These are phyloP conservation scores for Aspergillus sp. DNA, from an alignment of 2,329 filamentous ascomycete genomes.

Conservation along the genomic window DNA sequence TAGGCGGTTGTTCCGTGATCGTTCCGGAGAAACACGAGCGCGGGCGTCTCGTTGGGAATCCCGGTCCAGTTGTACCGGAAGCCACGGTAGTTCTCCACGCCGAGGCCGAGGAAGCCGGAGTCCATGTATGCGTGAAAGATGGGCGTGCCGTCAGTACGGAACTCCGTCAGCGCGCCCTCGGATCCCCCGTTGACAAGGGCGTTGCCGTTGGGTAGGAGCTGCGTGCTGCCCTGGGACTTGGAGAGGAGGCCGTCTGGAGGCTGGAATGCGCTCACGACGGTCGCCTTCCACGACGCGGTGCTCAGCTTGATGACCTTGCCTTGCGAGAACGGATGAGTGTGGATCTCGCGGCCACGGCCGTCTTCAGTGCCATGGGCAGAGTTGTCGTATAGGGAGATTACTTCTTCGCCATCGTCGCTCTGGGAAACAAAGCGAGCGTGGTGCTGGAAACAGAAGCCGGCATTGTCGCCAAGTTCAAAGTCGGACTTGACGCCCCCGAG, in stretches of 20 bases:
- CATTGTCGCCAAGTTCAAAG: conserved; percentile 34
- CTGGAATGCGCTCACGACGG: conserved; percentile 39
- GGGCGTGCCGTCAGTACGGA: conserved; percentile 20
- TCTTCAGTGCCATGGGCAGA: conserved; percentile 34
- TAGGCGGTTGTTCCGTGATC: conserved; percentile 31
- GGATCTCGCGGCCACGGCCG: conserved; percentile 24
- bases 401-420: conserved; percentile 31
- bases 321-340: conserved; percentile 34
- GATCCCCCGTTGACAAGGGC: conserved; percentile 51
- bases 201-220: conserved; percentile 46
- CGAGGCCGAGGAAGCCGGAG: conserved; percentile 33
- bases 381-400: conserved; percentile 49
- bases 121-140: conserved; percentile 34
- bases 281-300: conserved; percentile 35
- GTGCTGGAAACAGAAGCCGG: conserved; percentile 44
- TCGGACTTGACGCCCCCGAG: conserved; percentile 38
- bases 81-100: conserved; percentile 31
- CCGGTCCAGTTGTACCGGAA: conserved; percentile 32
- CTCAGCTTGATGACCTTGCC: conserved; percentile 40
- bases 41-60: conserved; percentile 20
- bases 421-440: conserved; percentile 41
- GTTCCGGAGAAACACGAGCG: conserved; percentile 20
- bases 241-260: conserved; percentile 42
- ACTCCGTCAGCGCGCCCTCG: conserved; percentile 35
- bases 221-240: conserved; percentile 45